A percentile compares a stretch with the other conserved stretches of the same genome.
Conservation (phyloP, 306 rosid genomes). For the Heteromeles arbutifolia region DNA sequence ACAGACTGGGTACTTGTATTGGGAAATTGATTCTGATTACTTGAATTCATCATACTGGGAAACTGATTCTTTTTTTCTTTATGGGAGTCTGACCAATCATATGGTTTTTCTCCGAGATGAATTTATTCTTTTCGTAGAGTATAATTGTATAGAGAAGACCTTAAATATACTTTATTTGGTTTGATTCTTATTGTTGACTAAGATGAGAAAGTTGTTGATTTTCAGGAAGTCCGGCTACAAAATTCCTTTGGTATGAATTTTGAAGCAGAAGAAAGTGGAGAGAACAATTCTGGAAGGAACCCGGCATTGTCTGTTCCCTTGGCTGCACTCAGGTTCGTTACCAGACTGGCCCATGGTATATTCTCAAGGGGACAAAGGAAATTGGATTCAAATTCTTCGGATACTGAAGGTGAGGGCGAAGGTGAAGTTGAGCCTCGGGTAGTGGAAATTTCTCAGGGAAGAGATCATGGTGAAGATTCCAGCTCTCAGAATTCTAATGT, state of each 20-base stretch:
- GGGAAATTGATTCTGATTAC: background rate
- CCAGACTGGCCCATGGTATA: conserved; percentile 84
- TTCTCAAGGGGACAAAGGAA: conserved; percentile 77
- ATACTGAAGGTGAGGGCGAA: conserved; percentile 40
- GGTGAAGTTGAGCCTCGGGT: conserved; percentile 34
- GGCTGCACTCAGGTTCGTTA: conserved; percentile 80
- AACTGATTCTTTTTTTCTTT: conserved; percentile 1
- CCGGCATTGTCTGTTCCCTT: conserved; percentile 80
- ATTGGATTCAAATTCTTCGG: conserved; percentile 37
- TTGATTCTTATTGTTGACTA: conserved; percentile 10
- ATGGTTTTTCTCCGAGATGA: conserved; percentile 10
- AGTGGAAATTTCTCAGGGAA: conserved; percentile 24
- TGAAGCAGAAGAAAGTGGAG: conserved; percentile 62
- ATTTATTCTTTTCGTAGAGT: conserved; percentile 5
- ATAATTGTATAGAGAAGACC: conserved; percentile 4
- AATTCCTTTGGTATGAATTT: conserved; percentile 35
- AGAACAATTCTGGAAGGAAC: conserved; percentile 48
- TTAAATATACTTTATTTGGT: conserved; percentile 14
- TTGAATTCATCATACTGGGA: background rate
- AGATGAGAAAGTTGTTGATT: conserved; percentile 10
- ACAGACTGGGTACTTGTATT: background rate
- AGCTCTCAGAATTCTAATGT: conserved; percentile 39
- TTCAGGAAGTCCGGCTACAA: conserved; percentile 65
- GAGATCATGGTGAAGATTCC: conserved; percentile 37
- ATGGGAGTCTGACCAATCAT: conserved; percentile 8